phyloP scores from a whole-genome alignment of 2,329 filamentous ascomycete species.

The Apiospora marii region DNA sequence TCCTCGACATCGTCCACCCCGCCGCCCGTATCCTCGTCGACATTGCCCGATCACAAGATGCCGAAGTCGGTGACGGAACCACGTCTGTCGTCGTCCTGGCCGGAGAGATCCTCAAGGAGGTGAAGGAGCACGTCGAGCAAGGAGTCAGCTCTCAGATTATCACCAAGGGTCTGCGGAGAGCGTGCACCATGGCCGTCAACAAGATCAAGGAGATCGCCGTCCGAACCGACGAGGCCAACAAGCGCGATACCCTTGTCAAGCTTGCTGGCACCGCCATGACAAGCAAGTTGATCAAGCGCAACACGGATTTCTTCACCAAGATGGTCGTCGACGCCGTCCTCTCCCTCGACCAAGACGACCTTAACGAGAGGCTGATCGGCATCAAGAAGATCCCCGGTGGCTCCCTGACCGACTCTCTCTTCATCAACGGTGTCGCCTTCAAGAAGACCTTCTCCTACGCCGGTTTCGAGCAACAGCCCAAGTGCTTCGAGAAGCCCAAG shows the following conservation, averaged over 20 bases:
- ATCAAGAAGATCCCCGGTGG: conserved; percentile 98
- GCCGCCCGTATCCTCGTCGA: conserved; percentile 97
- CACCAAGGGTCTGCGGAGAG: conserved; percentile 92
- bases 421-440: conserved; percentile 98
- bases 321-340: conserved; percentile 99
- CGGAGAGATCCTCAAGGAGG: conserved; percentile 97
- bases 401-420: conserved; percentile 93
- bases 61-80: conserved; percentile 97
- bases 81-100: conserved; percentile 97
- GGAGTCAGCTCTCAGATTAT: conserved; percentile 97
- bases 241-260: conserved; percentile 86
- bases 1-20: conserved; percentile 98
- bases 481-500: conserved; percentile 91
- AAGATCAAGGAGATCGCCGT: conserved; percentile 98
- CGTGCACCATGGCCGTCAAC: conserved; percentile 91
- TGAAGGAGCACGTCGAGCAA: conserved; percentile 95
- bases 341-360: conserved; percentile 92
- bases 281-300: conserved; percentile 98
- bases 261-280: conserved; percentile 97
- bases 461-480: conserved; percentile 98
- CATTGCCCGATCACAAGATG: conserved; percentile 98
- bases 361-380: conserved; percentile 97
- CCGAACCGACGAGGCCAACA: conserved; percentile 81
- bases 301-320: conserved; percentile 96
- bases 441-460: conserved; percentile 99